phyloP scores from a whole-genome alignment of 768 basidiomycete species.

The Trametes meyenii region DNA sequence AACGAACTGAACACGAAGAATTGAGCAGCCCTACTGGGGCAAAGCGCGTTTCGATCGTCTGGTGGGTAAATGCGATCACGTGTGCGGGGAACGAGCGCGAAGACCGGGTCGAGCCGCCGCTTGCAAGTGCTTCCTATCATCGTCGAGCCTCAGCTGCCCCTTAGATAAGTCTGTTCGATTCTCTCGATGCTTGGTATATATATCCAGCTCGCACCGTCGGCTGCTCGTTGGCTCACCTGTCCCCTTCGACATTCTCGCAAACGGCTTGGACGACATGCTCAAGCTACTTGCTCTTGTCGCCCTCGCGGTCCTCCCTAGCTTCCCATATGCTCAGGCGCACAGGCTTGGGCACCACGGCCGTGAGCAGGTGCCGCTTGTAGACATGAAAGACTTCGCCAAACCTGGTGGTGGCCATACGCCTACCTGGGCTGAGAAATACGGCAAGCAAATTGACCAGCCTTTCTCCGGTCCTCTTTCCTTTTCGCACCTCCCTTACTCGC shows the following conservation, averaged over 20 bases:
- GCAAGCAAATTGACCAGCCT: constrained; percentile 67
- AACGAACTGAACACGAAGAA: too few species aligned
- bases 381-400: constrained; percentile 13
- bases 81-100: neutral
- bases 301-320: neutral
- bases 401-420: constrained; percentile 23
- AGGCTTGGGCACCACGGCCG: neutral
- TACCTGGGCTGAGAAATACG: constrained; percentile 75
- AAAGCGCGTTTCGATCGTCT: constrained; percentile 4
- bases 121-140: constrained; percentile 14
- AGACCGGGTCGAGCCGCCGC: constrained; percentile 4
- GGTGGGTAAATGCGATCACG: neutral
- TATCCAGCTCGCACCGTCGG: neutral
- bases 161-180: neutral
- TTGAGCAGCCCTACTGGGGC: too few species aligned
- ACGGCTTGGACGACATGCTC: neutral
- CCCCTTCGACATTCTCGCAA: too few species aligned
- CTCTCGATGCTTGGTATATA: neutral
- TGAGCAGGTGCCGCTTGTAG: constrained; percentile 9
- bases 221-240: neutral
- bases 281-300: neutral
- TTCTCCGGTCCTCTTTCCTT: constrained; percentile 86
- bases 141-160: neutral
- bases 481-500: constrained; percentile 76
- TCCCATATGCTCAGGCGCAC: neutral